These are phyloP conservation scores for Stachybotrys chartarum DNA, from an alignment of 2,329 filamentous ascomycete species.

Conservation along the genomic window DNA sequence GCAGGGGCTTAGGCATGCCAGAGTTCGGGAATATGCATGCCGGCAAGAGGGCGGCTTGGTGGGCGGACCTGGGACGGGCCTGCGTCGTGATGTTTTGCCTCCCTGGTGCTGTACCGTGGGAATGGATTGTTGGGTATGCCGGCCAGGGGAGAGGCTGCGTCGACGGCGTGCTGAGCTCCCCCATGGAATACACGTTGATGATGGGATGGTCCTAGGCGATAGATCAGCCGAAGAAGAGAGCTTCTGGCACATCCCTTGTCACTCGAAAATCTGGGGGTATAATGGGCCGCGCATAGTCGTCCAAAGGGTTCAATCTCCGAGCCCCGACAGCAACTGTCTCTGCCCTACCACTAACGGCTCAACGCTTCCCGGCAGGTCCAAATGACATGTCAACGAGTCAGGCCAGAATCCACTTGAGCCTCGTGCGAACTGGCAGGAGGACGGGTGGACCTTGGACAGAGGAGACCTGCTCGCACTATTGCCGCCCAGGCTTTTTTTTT, in stretches of 20 bases:
- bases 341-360: not conserved
- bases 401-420: not conserved
- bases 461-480: too few relatives aligned
- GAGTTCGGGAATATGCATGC: not conserved
- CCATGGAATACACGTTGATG: too few relatives aligned
- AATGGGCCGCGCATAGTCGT: not conserved
- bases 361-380: not conserved
- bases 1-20: not conserved
- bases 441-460: too few relatives aligned
- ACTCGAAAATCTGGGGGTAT: not conserved
- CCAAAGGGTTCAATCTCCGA: not conserved
- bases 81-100: too few relatives aligned
- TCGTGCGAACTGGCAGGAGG: not conserved
- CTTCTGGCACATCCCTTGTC: not conserved
- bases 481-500: too few relatives aligned
- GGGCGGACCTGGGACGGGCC: too few relatives aligned
- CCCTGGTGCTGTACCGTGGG: too few relatives aligned
- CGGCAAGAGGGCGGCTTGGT: not conserved
- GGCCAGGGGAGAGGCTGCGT: too few relatives aligned
- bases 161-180: too few relatives aligned
- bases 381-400: not conserved
- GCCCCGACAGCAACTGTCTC: not conserved
- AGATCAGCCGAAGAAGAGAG: not conserved
- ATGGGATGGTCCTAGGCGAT: not conserved
- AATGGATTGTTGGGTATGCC: too few relatives aligned